A percentile compares a stretch with the other conserved stretches of the same genome.
These are phyloP conservation scores for Neurospora cerealis DNA, from an alignment of 495 filamentous ascomycete genomes.

Conservation along the genomic window DNA sequence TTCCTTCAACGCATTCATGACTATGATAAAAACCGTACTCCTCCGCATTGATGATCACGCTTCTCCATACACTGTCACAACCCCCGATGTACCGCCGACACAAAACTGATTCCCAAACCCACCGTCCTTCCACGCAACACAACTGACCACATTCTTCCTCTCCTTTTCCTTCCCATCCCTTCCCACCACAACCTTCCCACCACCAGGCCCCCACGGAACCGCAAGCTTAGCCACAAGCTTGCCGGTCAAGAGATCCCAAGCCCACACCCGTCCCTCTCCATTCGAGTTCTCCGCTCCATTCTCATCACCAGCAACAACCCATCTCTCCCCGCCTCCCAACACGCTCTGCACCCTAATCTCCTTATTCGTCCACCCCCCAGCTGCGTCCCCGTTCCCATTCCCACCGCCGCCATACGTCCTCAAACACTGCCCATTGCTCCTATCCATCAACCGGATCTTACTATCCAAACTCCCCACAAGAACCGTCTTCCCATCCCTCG, in stretches of 20 bases:
- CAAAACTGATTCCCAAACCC: constrained; percentile 52
- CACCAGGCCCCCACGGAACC: constrained; percentile 52
- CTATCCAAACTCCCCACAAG: constrained; percentile 71
- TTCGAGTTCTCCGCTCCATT: constrained; percentile 24
- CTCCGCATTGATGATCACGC: constrained; percentile 6
- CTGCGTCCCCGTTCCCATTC: not conserved
- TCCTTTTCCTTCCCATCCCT: constrained; percentile 42
- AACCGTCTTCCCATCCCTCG: constrained; percentile 59
- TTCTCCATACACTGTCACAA: constrained; percentile 45
- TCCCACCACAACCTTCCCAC: constrained; percentile 37
- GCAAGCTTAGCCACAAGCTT: constrained; percentile 50
- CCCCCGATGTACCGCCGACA: constrained; percentile 43
- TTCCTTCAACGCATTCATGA: not conserved
- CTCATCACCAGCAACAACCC: constrained; percentile 79
- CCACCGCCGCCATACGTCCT: constrained; percentile 47
- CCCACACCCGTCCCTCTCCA: constrained; percentile 57
- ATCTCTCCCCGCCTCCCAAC: constrained; percentile 63
- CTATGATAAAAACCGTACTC: not conserved
- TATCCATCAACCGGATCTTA: constrained; percentile 72
- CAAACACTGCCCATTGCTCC: constrained; percentile 59
- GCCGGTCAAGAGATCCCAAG: constrained; percentile 83
- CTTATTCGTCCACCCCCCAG: constrained; percentile 50
- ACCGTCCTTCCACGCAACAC: constrained; percentile 63
- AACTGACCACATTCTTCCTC: constrained; percentile 42
- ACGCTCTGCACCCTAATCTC: constrained; percentile 63